Conservation (phyloP, 1,139 yeast species). For the Pneumocystis carinii region DNA sequence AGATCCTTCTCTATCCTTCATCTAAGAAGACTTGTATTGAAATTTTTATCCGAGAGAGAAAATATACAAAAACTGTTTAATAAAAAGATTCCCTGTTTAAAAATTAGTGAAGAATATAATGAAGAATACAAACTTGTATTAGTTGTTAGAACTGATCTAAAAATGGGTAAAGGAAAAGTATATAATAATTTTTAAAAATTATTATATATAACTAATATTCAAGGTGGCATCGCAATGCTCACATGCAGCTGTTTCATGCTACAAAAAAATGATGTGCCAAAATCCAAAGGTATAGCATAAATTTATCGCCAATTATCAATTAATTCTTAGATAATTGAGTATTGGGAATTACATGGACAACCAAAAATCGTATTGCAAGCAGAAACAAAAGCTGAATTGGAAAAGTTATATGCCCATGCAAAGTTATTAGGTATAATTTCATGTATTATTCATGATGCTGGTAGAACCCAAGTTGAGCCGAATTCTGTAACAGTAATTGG, state of each 20-base stretch:
- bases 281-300: slow-evolving; percentile 33
- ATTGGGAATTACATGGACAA: slow-evolving; percentile 82
- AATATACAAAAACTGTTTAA: not conserved
- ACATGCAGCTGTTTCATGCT: slow-evolving; percentile 91
- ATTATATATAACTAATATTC: not conserved
- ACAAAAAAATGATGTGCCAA: slow-evolving; percentile 45
- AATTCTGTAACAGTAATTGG: slow-evolving; percentile 93
- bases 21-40: not conserved
- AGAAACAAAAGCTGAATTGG: slow-evolving; percentile 57
- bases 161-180: slow-evolving; percentile 79
- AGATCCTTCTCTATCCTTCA: not conserved
- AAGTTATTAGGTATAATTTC: slow-evolving; percentile 65
- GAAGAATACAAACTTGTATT: slow-evolving; percentile 40
- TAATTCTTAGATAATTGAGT: slow-evolving; percentile 32
- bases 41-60: not conserved
- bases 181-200: not conserved
- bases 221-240: slow-evolving; percentile 86
- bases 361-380: slow-evolving; percentile 89
- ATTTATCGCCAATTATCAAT: slow-evolving; percentile 15
- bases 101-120: not conserved
- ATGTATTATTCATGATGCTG: slow-evolving; percentile 82
- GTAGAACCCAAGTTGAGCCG: slow-evolving; percentile 87
- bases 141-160: slow-evolving; percentile 72
- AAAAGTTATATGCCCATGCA: slow-evolving; percentile 64
- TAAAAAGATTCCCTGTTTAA: not conserved